phyloP scores from a whole-genome alignment of 257 asterid species.

The Voacanga thouarsii region DNA sequence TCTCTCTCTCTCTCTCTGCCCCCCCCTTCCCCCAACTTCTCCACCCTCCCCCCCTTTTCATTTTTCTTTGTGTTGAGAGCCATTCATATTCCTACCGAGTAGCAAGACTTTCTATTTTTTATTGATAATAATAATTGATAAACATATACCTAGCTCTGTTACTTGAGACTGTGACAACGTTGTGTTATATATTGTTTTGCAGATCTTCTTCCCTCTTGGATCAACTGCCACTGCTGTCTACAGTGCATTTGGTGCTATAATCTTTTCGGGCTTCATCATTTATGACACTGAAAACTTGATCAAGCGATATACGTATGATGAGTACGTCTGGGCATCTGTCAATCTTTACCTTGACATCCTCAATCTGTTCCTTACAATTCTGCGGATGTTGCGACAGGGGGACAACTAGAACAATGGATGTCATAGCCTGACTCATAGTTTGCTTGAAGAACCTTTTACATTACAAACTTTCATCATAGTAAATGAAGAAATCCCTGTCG shows the following conservation, averaged over 20 bases:
- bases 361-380: conserved; percentile 92
- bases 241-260: conserved; percentile 80
- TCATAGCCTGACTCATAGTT: background rate
- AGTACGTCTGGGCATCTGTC: conserved; percentile 98
- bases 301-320: conserved; percentile 92
- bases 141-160: background rate
- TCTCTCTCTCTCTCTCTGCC: conserved; percentile 4
- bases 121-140: background rate
- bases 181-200: conserved; percentile 24
- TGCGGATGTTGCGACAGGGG: conserved; percentile 79
- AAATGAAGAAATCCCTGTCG: background rate
- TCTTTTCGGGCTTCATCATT: conserved; percentile 85
- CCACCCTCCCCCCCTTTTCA: no score
- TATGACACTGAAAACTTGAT: conserved; percentile 90
- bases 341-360: conserved; percentile 88
- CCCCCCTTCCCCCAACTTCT: background rate
- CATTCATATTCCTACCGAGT: background rate
- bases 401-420: conserved; percentile 46
- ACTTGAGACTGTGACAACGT: conserved; percentile 5
- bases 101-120: background rate
- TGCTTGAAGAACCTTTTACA: conserved; percentile 3
- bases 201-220: conserved; percentile 90
- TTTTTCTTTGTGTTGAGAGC: background rate
- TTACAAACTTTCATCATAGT: background rate
- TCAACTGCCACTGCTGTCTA: conserved; percentile 63